Evolutionary conservation across 2,329 filamentous ascomycete species (phyloP), one percentile per base, ranked within the genome.

Genomic region (Aspergillus fumigatiaffinis): DNA sequence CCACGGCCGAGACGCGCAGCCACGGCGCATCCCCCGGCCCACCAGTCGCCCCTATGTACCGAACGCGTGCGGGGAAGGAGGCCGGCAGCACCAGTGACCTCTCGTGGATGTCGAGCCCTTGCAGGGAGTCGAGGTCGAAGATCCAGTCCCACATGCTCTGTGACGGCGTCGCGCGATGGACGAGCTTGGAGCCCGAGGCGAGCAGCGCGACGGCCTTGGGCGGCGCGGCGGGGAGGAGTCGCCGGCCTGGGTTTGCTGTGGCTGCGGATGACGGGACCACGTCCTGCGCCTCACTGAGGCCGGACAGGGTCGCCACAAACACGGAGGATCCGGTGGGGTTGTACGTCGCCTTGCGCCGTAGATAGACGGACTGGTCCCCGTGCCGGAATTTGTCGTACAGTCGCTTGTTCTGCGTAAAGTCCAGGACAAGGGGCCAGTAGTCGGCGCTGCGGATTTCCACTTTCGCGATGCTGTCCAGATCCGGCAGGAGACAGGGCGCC

Each of bases 381-480:
- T 77, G 63, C 50, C 70, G 77, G 76, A 96, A 91, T 3, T 86
- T 84, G 0, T 81, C 74, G 4, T 84, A 78, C 51, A 94, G 83
- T 0, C 79, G 73, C 0, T 86, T 78, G 56, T 89, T 85, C 51
- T 80, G 77, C 3, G 77, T 78, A 61, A 97, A 91, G 68, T 94
- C 87, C 3, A 96, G 79, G 5, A 86, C 85, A 2, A 95, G 81
- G 46, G 90, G 87, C 92, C 92, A 97, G 77, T 91, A 93, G 4
- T 85, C 80, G 3, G 86, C 81, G 48, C 75, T 74, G 56, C 67
- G 70, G 51, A 68, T 70, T 63, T 69, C 76, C 57, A 73, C 71
- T 53, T 67, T 71, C 42, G 68, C 69, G 59, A 79, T 69, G 1
- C 71, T 67, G 14, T 67, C 70, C 5, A 77, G 63, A 47, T 79